phyloP scores from a whole-genome alignment of 371 early-diverging fungal genomes.

The Chytridium lagenaria region DNA sequence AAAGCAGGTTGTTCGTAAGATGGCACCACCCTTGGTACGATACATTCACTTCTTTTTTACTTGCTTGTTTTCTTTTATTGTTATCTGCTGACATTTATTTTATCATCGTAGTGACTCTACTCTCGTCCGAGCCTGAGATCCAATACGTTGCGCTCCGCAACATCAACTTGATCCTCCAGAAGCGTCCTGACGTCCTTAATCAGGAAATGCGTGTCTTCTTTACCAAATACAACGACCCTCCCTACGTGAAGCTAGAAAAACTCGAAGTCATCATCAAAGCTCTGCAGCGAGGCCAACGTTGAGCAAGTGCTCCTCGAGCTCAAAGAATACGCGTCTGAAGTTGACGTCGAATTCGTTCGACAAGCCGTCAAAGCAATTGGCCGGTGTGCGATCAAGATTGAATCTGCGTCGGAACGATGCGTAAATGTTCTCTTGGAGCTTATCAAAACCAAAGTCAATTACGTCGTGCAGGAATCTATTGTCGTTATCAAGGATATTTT shows the following conservation, averaged over 20 bases:
- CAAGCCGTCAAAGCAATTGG: slow-evolving; percentile 92
- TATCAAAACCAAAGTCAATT: slow-evolving; percentile 86
- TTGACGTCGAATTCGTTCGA: slow-evolving; percentile 96
- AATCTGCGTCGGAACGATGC: slow-evolving; percentile 85
- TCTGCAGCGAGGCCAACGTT: slow-evolving; percentile 82
- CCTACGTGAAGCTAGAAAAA: slow-evolving; percentile 96
- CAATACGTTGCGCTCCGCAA: slow-evolving; percentile 96
- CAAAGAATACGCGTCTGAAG: slow-evolving; percentile 94
- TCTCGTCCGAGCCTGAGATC: slow-evolving; percentile 90
- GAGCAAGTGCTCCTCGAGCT: slow-evolving; percentile 93
- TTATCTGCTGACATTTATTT: no score
- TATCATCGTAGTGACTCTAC: slow-evolving; percentile 89
- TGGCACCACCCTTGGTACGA: slow-evolving; percentile 91
- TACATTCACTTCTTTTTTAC: no score
- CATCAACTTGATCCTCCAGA: slow-evolving; percentile 93
- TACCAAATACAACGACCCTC: slow-evolving; percentile 98
- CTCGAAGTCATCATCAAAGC: slow-evolving; percentile 92
- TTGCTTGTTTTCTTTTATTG: no score
- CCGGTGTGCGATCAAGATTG: slow-evolving; percentile 90
- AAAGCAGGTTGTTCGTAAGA: slow-evolving; percentile 73
- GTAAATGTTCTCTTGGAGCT: slow-evolving; percentile 87
- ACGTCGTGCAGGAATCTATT: slow-evolving; percentile 91
- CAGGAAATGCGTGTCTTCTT: slow-evolving; percentile 96
- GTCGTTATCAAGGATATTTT: slow-evolving; percentile 95
- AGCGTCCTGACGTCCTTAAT: slow-evolving; percentile 84